Percentiles rank a stretch among this genome's conserved stretches.
Evolutionary conservation across 2,329 filamentous ascomycete genomes (phyloP).

Genomic region (Tothia fuscella): DNA sequence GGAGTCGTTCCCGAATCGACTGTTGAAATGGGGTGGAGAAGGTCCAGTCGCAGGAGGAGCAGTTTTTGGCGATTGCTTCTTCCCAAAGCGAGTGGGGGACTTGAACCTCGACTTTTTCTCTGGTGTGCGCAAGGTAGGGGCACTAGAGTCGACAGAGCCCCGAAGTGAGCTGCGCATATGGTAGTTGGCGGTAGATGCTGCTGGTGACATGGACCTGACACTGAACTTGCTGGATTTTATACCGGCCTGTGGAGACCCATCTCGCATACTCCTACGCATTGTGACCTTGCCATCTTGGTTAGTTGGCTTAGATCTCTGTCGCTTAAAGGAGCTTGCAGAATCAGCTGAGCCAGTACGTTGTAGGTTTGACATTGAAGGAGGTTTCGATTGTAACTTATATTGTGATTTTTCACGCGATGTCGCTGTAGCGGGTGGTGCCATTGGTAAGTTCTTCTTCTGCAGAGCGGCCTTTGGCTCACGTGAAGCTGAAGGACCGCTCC

Average conservation of each 20-base stretch:
- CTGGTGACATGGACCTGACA: constrained; percentile 58
- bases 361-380: constrained; percentile 20
- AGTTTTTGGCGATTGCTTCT: constrained; percentile 35
- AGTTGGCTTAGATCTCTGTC: constrained; percentile 36
- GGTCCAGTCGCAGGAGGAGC: constrained; percentile 21
- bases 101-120: constrained; percentile 20
- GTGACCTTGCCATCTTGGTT: constrained; percentile 35
- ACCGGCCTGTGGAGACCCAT: constrained; percentile 15
- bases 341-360: constrained; percentile 32
- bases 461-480: constrained; percentile 23
- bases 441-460: constrained; percentile 28
- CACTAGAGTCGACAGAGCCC: constrained; percentile 6
- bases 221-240: constrained; percentile 46
- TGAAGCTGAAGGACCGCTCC: constrained; percentile 19
- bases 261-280: constrained; percentile 68
- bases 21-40: constrained; percentile 24
- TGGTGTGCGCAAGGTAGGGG: neutral
- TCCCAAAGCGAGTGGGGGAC: constrained; percentile 42
- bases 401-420: neutral
- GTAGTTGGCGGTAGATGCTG: constrained; percentile 38
- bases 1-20: constrained; percentile 54
- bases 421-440: constrained; percentile 8
- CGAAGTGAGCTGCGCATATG: constrained; percentile 12
- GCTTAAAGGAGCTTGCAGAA: constrained; percentile 65
- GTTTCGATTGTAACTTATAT: neutral